Conservation (phyloP, 305 asterid species). For the Fraxinus sp. region DNA sequence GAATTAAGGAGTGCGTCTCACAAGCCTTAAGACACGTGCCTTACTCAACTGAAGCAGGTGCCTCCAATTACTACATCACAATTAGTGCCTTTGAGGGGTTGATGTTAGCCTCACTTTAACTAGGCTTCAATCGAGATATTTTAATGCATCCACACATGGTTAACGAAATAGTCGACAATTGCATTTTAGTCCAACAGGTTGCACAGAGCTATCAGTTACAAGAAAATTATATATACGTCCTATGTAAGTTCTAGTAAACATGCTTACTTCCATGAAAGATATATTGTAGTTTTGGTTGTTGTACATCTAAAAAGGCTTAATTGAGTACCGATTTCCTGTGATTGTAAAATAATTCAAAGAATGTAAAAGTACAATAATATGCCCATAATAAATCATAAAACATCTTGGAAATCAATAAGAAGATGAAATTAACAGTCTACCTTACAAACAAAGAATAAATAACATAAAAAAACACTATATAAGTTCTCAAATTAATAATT, state of each 20-base stretch:
- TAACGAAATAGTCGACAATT: not conserved
- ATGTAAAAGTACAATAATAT: not conserved
- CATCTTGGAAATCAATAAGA: not conserved
- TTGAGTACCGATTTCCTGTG: not conserved
- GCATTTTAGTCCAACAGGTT: not conserved
- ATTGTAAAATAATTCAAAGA: not conserved
- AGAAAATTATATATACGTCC: not conserved
- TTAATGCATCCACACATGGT: not conserved
- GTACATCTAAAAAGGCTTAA: not conserved
- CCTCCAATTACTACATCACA: not conserved
- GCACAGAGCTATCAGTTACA: not conserved
- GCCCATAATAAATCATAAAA: not conserved
- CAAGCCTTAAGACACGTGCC: not conserved
- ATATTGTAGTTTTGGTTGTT: not conserved
- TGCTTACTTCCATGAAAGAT: not conserved
- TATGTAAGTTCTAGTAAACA: not conserved
- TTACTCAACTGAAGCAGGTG: not conserved
- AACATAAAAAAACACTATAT: not conserved
- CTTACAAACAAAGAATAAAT: not conserved
- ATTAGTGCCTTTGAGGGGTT: not conserved
- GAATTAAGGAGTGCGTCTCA: not conserved
- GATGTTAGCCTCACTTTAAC: not conserved
- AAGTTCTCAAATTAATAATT: not conserved
- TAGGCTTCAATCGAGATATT: not conserved
- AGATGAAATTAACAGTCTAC: not conserved